Evolutionary conservation across 2,329 filamentous ascomycete genomes (phyloP), one percentile per base, ranked within the genome.

Genomic region (Aspergillus fumigatiaffinis): DNA sequence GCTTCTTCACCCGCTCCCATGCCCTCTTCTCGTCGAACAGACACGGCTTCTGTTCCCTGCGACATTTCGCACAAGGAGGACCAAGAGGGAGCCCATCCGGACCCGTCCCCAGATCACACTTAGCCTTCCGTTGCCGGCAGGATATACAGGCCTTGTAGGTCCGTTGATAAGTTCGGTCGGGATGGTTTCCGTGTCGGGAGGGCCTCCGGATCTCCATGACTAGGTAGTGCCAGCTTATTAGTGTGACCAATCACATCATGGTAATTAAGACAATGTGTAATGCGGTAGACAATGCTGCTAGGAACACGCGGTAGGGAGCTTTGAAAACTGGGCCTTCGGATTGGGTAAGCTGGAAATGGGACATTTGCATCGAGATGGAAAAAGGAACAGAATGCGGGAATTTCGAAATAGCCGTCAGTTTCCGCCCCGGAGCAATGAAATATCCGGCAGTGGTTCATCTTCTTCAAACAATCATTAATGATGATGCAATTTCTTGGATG

Each of bases 71-170:
- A 64, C 80, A 82, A 32, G 79, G 73, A 47, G 73, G 73, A 10
- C 72, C 72, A 54, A 70, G 62, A 29, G 70, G 64, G 49, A 68
- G 66, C 26, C 79, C 77, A 57, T 74, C 74, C 55, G 75, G 62
- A 3, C 73, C 75, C 10, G 63, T 65, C 6, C 75, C 75, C 26
- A 81, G 66, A 42, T 82, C 79, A 61, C 80, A 82, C 68, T 80
- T 81, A 52, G 80, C 78, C 69, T 82, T 82, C 53, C 79, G 74
- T 62, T 80, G 77, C 52, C 80, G 79, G 63, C 80, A 82, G 56
- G 79, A 76, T 56, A 81, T 76, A 66, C 80, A 82, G 23, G 80
- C 80, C 68, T 82, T 82, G 76, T 82, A 82, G 41, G 80, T 79
- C 59, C 80, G 79, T 68, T 82, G 78, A 66, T 79, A 81, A 52